Evolutionary conservation across 2,329 filamentous ascomycete species (phyloP).

Genomic region (Cadophora malorum): DNA sequence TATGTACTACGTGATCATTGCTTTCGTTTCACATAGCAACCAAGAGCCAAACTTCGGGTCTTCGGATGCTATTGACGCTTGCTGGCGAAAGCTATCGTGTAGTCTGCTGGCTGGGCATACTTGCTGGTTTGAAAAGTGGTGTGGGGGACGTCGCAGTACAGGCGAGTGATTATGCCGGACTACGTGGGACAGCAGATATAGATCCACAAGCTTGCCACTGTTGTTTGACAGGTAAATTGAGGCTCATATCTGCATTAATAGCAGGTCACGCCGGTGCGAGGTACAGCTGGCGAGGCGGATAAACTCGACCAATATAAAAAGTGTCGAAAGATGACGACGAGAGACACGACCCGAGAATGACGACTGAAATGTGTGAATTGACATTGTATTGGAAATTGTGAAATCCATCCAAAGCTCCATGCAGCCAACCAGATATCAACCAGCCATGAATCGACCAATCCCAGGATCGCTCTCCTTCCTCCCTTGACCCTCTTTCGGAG

Average conservation of each 20-base stretch:
- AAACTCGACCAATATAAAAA: no score
- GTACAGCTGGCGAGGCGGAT: not conserved
- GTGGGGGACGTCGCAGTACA: no score
- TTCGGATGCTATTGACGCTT: no score
- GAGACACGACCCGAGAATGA: not conserved
- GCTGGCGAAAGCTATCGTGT: no score
- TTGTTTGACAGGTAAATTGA: not conserved
- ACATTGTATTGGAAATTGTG: not conserved
- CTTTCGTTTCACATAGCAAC: no score
- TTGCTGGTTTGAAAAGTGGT: no score
- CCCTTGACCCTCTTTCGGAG: conserved; percentile 21
- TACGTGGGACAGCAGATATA: not conserved
- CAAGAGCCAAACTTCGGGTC: no score
- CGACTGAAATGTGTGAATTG: not conserved
- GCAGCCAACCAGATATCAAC: conserved; percentile 6
- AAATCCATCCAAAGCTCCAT: not conserved
- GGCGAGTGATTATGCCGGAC: not conserved
- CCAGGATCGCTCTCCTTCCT: conserved; percentile 29
- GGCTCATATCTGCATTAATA: conserved; percentile 1
- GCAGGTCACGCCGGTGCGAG: not conserved
- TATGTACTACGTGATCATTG: no score
- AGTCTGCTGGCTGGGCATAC: no score
- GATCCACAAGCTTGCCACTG: not conserved
- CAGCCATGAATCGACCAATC: conserved; percentile 20
- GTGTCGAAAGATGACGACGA: not conserved